These are phyloP conservation scores for Diplodia intermedia DNA, from an alignment of 2,329 filamentous ascomycete species.

Conservation along the genomic window DNA sequence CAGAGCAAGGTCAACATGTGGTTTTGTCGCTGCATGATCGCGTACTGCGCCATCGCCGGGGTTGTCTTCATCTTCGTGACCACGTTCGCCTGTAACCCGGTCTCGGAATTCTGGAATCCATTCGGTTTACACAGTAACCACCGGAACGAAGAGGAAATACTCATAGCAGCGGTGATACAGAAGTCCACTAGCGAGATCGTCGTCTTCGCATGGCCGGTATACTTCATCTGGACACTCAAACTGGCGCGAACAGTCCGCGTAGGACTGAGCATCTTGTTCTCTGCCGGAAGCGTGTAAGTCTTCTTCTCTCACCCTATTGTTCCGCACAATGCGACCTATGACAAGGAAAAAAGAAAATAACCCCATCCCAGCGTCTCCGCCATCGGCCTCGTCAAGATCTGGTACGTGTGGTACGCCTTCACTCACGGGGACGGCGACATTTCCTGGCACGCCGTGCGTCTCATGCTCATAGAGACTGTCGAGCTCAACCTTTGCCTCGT, in stretches of 20 bases:
- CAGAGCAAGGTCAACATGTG: conserved; percentile 36
- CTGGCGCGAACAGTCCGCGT: conserved; percentile 40
- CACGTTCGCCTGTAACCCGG: conserved; percentile 34
- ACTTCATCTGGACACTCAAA: conserved; percentile 39
- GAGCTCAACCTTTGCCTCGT: conserved; percentile 42
- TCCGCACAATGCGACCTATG: conserved; percentile 42
- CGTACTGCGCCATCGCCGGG: conserved; percentile 37
- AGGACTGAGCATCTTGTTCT: conserved; percentile 42
- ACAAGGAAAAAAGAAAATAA: not conserved
- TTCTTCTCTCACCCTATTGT: conserved; percentile 37
- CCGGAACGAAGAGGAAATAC: conserved; percentile 38
- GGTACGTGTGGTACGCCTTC: not conserved
- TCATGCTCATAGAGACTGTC: conserved; percentile 40
- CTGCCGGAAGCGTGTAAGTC: conserved; percentile 46
- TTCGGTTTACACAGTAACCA: conserved; percentile 34
- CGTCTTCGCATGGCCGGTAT: conserved; percentile 44
- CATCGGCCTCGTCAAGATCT: not conserved
- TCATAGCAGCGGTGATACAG: conserved; percentile 39
- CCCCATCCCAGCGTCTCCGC: not conserved
- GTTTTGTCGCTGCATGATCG: conserved; percentile 41
- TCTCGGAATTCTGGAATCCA: not conserved
- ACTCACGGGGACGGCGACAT: not conserved
- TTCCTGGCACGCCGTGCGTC: conserved; percentile 37
- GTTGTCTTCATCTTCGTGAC: conserved; percentile 38
- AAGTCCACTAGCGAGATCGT: conserved; percentile 44